Evolutionary conservation across 2,329 filamentous ascomycete species (phyloP).

Genomic region (Monosporascus ibericus): DNA sequence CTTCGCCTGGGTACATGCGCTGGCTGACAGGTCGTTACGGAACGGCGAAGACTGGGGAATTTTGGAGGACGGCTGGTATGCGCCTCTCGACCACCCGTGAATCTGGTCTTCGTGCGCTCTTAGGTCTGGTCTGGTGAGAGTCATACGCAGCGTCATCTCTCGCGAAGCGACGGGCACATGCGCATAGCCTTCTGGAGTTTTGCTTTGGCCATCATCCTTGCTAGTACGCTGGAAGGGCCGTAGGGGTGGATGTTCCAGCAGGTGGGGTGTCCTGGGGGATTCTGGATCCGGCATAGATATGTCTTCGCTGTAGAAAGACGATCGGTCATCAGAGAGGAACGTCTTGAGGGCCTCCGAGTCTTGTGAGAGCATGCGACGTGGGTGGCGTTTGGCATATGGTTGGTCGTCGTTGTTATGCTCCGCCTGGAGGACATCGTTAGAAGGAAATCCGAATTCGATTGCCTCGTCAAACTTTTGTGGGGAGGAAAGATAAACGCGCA

Average conservation of each 20-base stretch:
- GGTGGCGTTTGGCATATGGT: slow-evolving; percentile 15
- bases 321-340: slow-evolving; percentile 41
- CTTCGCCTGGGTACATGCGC: slow-evolving; percentile 24
- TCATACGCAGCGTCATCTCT: slow-evolving; percentile 97
- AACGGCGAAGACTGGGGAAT: slow-evolving; percentile 15
- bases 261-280: slow-evolving; percentile 51
- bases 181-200: slow-evolving; percentile 37
- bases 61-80: slow-evolving; percentile 25
- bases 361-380: slow-evolving; percentile 20
- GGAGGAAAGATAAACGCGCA: slow-evolving; percentile 79
- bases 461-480: slow-evolving; percentile 95
- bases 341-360: slow-evolving; percentile 44
- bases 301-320: slow-evolving; percentile 50
- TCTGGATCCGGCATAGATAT: slow-evolving; percentile 51
- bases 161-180: slow-evolving; percentile 55
- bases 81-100: slow-evolving; percentile 58
- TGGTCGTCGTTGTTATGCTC: slow-evolving; percentile 25
- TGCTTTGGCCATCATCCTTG: slow-evolving; percentile 19
- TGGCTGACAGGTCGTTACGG: slow-evolving; percentile 28
- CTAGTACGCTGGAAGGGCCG: slow-evolving; percentile 24
- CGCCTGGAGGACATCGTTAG: slow-evolving; percentile 40
- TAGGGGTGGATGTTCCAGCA: slow-evolving; percentile 34
- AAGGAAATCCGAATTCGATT: slow-evolving; percentile 87
- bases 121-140: slow-evolving; percentile 82
- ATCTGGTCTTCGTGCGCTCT: slow-evolving; percentile 67